phyloP scores from a whole-genome alignment of 2,329 filamentous ascomycete species.

The Gremmenia infestans region DNA sequence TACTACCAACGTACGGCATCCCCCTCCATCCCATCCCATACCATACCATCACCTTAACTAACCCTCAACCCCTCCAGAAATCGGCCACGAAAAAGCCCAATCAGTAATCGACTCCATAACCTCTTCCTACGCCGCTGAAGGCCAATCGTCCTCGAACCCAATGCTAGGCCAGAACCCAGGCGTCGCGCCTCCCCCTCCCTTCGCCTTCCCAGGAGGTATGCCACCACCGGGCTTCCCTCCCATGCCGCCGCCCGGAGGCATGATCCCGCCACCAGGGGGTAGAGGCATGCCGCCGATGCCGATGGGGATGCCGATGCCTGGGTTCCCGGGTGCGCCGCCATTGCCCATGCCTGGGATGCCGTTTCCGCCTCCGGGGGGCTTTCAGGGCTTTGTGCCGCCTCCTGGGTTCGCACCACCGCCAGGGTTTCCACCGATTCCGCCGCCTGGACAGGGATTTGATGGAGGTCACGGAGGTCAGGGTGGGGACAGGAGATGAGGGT shows the following conservation, averaged over 20 bases:
- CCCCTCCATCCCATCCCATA: neutral
- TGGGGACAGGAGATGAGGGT: constrained; percentile 13
- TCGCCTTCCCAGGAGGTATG: constrained; percentile 56
- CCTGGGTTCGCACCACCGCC: constrained; percentile 13
- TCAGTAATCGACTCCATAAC: constrained; percentile 98
- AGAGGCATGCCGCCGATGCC: constrained; percentile 24
- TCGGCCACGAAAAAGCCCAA: constrained; percentile 97
- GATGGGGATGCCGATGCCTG: constrained; percentile 9
- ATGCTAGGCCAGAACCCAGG: constrained; percentile 66
- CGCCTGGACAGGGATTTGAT: constrained; percentile 7
- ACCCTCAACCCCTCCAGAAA: constrained; percentile 54
- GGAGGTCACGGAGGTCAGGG: constrained; percentile 4
- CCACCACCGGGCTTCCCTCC: constrained; percentile 41
- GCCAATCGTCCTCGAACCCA: constrained; percentile 79
- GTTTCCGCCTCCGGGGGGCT: constrained; percentile 40
- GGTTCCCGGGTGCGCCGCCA: constrained; percentile 17
- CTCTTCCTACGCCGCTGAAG: constrained; percentile 89
- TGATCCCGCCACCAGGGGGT: constrained; percentile 19
- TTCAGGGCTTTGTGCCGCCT: constrained; percentile 30
- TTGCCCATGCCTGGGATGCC: constrained; percentile 35
- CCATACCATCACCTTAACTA: neutral
- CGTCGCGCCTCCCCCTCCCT: constrained; percentile 48
- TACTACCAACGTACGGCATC: constrained; percentile 81
- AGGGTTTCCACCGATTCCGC: constrained; percentile 19
- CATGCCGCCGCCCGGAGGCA: constrained; percentile 20